Evolutionary conservation across 768 basidiomycete genomes (phyloP).

Genomic region (Auricularia heimuer): DNA sequence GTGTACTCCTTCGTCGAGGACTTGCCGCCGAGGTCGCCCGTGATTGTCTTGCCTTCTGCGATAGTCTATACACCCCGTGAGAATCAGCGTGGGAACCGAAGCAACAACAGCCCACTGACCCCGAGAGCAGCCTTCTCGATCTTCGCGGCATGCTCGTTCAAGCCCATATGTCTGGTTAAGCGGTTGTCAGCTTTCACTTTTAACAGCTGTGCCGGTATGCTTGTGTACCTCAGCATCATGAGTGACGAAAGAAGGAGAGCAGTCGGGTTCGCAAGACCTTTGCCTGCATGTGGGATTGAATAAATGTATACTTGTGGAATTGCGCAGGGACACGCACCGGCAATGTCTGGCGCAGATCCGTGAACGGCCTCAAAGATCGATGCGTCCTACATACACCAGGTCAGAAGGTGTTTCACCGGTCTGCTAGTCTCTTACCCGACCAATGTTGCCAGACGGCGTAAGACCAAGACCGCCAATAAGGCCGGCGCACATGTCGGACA

Average conservation of each 20-base stretch:
- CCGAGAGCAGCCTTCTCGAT: conserved; percentile 87
- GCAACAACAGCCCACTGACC: conserved; percentile 39
- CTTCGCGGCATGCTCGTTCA: conserved; percentile 70
- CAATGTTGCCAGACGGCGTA: conserved; percentile 97
- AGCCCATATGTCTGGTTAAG: conserved; percentile 68
- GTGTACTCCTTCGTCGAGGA: conserved; percentile 87
- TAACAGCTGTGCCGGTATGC: too few species aligned
- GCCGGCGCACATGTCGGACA: conserved; percentile 98
- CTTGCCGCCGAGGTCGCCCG: conserved; percentile 92
- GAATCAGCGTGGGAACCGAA: neutral
- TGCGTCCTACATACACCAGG: conserved; percentile 54
- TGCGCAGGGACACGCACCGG: conserved; percentile 34
- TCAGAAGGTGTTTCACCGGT: neutral
- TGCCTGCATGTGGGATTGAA: conserved; percentile 25
- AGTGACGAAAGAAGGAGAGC: conserved; percentile 87
- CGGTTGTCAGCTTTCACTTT: too few species aligned
- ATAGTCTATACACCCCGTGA: conserved; percentile 55
- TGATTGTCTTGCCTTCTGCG: conserved; percentile 91
- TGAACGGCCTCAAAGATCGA: conserved; percentile 99
- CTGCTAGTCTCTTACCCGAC: conserved; percentile 47
- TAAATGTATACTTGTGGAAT: neutral
- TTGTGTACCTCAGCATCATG: conserved; percentile 70
- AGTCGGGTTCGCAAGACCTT: conserved; percentile 98
- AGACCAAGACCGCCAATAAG: conserved; percentile 96
- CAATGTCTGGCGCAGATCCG: conserved; percentile 99